These are phyloP conservation scores for Penicillium sp. DNA, from an alignment of 2,329 filamentous ascomycete species.

Conservation along the genomic window DNA sequence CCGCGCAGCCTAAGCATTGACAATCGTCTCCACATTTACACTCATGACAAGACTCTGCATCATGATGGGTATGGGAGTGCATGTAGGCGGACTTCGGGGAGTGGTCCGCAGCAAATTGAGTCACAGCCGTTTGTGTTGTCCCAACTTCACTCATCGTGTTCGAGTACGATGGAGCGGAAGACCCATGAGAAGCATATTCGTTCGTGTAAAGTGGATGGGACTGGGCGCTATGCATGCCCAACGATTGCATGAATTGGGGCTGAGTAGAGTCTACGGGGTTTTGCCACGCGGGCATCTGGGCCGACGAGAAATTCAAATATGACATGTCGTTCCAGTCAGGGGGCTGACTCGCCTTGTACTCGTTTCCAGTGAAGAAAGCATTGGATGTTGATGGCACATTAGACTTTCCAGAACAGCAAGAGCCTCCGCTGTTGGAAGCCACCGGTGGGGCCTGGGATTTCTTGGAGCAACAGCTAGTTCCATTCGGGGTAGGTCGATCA, in stretches of 20 bases:
- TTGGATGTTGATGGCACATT: neutral
- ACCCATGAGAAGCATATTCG: constrained; percentile 13
- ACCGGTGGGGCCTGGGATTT: constrained; percentile 9
- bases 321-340: constrained; percentile 11
- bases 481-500: neutral
- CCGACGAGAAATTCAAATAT: constrained; percentile 15
- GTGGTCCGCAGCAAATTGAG: constrained; percentile 9
- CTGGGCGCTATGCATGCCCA: constrained; percentile 12
- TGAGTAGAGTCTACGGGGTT: constrained; percentile 15
- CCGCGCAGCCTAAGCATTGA: constrained; percentile 46
- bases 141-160: constrained; percentile 16
- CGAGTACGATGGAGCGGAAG: constrained; percentile 11
- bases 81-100: constrained; percentile 10
- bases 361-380: neutral
- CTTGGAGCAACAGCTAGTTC: constrained; percentile 27
- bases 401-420: constrained; percentile 31
- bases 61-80: constrained; percentile 4
- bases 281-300: constrained; percentile 24
- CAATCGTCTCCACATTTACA: constrained; percentile 47
- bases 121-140: constrained; percentile 17
- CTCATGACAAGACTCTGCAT: constrained; percentile 28
- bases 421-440: constrained; percentile 16
- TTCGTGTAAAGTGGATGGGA: constrained; percentile 14
- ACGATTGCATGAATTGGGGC: constrained; percentile 15
- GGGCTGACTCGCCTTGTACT: constrained; percentile 7